A percentile compares a stretch with the other conserved stretches of the same genome.
These are phyloP conservation scores for Backusella morwellensis DNA, from an alignment of 192 early-diverging fungal species.

Conservation along the genomic window DNA sequence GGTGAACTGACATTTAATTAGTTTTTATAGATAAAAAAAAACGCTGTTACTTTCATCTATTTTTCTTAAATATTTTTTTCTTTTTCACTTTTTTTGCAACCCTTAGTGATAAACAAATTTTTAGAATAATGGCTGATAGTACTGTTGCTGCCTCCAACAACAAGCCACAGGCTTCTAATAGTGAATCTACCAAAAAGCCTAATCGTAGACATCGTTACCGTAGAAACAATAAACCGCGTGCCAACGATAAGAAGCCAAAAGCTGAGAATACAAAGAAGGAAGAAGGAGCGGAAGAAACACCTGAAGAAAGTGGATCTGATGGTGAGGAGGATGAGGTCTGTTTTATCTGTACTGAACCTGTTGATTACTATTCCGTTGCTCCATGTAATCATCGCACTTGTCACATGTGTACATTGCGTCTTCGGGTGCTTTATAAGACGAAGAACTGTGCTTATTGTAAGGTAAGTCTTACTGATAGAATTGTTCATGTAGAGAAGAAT, in stretches of 20 bases:
- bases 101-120: not conserved
- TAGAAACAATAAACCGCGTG: not conserved
- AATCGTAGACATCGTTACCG: not conserved
- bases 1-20: not conserved
- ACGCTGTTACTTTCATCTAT: not conserved
- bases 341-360: constrained; percentile 87
- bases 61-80: not conserved
- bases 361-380: constrained; percentile 79
- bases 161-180: not conserved
- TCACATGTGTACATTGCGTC: constrained; percentile 86
- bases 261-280: not conserved
- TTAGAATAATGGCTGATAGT: not conserved
- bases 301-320: constrained; percentile 5
- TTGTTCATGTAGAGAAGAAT: not conserved
- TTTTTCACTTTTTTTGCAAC: not conserved
- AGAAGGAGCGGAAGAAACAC: constrained; percentile 15
- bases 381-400: constrained; percentile 94
- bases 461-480: constrained; percentile 38
- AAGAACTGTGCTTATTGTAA: constrained; percentile 91
- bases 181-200: not conserved
- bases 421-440: constrained; percentile 86
- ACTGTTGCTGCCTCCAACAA: not conserved
- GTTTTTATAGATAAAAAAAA: not conserved
- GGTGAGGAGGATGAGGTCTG: constrained; percentile 53
- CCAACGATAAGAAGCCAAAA: constrained; percentile 2